Base-by-base conservation (phyloP, 306 rosid species). In the Cucurbita moschata region DNA sequence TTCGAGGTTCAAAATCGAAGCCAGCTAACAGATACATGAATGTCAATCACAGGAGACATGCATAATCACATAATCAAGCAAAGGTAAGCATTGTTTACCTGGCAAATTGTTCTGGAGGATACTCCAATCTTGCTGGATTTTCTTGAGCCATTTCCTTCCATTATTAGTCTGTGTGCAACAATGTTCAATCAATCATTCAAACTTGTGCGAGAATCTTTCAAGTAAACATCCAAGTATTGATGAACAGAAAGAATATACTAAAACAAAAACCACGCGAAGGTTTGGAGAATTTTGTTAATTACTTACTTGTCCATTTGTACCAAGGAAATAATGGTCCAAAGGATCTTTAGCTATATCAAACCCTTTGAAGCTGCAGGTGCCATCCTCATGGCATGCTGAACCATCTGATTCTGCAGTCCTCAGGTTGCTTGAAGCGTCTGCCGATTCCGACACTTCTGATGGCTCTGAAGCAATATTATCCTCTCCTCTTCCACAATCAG, bases 71-170 rank as follows among this genome's bases (percentile, higher is more conserved):
- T 38, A 75, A 73, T 79, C 52, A 57, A 44, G 79, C 23, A 42
- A 47, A 47, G 15, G 39, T 23, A 15, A 21, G 55, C 63, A 66
- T 70, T 72, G 68, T 78, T 78, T 73, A 95, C 99, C 96, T 58
- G 99, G 99, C 47, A 95, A 87, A 87, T 95, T 89, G 78, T 91
- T 95, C 82, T 95, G 97, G 80, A 95, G 91, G 81, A 95, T 95
- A 83, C 81, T 80, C 99, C 99, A 95, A 84, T 95, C 99, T 88
- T 89, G 95, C 76, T 95, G 99, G 81, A 91, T 90, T 88, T 91
- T 95, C 92, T 89, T 95, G 37, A 78, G 78, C 99, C 99, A 95
- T 87, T 80, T 91, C 68, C 92, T 86, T 72, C 90, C 87, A 65
- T 75, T 86, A 83, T 78, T 82, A 81, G 63, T 81, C 99, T 95